phyloP scores from a whole-genome alignment of 2,329 filamentous ascomycete genomes.

The Cercospora sp. region DNA sequence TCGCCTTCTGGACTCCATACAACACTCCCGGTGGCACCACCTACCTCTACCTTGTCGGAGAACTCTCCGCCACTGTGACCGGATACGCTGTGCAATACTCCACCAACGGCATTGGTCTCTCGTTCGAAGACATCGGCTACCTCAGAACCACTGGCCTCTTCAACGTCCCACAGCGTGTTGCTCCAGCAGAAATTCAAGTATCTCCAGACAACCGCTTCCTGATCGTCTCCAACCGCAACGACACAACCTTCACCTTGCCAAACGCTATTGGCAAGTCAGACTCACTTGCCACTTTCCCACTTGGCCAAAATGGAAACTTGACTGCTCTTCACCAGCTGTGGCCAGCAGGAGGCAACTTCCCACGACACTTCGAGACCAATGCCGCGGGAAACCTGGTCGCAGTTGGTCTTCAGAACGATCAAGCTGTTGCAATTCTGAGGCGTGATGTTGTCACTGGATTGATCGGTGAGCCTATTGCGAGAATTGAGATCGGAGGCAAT shows the following conservation, averaged over 20 bases:
- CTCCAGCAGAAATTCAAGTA: constrained; percentile 58
- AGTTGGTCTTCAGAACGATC: constrained; percentile 63
- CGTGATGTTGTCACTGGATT: constrained; percentile 61
- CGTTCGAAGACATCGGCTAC: constrained; percentile 47
- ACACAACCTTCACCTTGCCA: constrained; percentile 52
- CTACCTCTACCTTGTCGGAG: constrained; percentile 47
- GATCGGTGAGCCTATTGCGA: constrained; percentile 53
- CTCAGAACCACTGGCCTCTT: constrained; percentile 51
- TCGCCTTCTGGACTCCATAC: constrained; percentile 39
- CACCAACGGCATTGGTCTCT: constrained; percentile 45
- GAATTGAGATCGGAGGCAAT: constrained; percentile 34
- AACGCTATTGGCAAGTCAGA: constrained; percentile 55
- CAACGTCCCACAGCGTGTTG: constrained; percentile 49
- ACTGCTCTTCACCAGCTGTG: constrained; percentile 55
- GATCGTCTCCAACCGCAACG: constrained; percentile 67
- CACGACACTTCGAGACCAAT: constrained; percentile 69
- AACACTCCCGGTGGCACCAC: constrained; percentile 32
- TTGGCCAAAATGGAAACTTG: constrained; percentile 60
- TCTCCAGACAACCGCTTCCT: constrained; percentile 58
- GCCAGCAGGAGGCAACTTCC: constrained; percentile 64
- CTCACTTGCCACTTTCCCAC: constrained; percentile 62
- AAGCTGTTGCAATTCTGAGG: constrained; percentile 61
- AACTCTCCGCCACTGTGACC: constrained; percentile 53
- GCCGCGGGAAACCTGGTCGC: constrained; percentile 63
- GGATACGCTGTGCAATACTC: constrained; percentile 52